phyloP scores from a whole-genome alignment of 768 basidiomycete species.

The Boletellus emodensis region DNA sequence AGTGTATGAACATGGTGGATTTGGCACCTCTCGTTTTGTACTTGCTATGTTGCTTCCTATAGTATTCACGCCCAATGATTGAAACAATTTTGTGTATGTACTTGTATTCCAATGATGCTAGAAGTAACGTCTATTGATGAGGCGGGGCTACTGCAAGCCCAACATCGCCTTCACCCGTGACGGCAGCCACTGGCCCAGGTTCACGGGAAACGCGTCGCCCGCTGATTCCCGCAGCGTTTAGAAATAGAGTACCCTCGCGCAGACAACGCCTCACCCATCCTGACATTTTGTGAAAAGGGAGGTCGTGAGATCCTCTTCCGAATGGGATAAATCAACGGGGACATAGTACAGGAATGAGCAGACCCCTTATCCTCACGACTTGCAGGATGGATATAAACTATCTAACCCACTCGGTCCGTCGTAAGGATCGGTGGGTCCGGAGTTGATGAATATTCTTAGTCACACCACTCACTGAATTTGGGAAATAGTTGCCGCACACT shows the following conservation, averaged over 20 bases:
- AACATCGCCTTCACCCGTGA: neutral
- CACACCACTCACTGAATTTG: slow-evolving; percentile 25
- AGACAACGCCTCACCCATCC: slow-evolving; percentile 34
- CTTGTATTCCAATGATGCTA: neutral
- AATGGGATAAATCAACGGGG: slow-evolving; percentile 44
- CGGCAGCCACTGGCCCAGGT: neutral
- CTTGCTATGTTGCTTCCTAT: neutral
- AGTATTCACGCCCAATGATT: neutral
- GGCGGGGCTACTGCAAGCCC: too few relatives aligned
- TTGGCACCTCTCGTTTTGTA: neutral
- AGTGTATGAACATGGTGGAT: neutral
- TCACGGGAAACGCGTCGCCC: slow-evolving; percentile 23
- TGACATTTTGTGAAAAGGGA: slow-evolving; percentile 38
- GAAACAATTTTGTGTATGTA: neutral
- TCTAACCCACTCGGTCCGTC: slow-evolving; percentile 24
- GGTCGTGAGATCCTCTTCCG: slow-evolving; percentile 23
- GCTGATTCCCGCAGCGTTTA: slow-evolving; percentile 30
- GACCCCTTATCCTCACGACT: slow-evolving; percentile 46
- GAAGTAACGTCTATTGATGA: too few relatives aligned
- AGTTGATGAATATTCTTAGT: neutral
- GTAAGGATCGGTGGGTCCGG: neutral
- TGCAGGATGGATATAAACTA: slow-evolving; percentile 46
- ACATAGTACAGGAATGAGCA: slow-evolving; percentile 36
- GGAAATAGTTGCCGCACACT: slow-evolving; percentile 43
- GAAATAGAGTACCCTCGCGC: too few relatives aligned